Evolutionary conservation across 176 grass and related monocot species (phyloP), one percentile per base, ranked within the genome.

Genomic region (Guadua angustifolia): DNA sequence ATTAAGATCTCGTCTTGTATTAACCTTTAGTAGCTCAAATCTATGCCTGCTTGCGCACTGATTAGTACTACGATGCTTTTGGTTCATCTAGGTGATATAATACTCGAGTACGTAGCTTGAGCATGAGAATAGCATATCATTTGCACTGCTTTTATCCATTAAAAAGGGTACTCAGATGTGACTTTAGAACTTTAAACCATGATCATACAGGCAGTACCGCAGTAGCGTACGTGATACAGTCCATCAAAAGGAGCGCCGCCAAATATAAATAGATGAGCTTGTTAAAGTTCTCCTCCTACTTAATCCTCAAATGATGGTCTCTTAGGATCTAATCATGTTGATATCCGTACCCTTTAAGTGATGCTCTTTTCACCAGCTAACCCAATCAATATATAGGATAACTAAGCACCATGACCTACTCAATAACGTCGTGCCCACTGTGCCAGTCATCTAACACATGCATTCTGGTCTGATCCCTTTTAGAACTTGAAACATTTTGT

Each of bases 231-330:
- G 17, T 43, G 56, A 21, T 49, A 39, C 21, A 70, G 24, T 78
- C 72, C 53, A 66, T 88, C 32, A 84, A 88, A 91, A 83, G 80
- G 1, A 1, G 70, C 5, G 75, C 42, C 77, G 18, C 22, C n/a
- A 47, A 60, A 59, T 8, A 66, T 42, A 9, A 49, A 25, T 60
- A 22, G 9, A 66, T 24, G 17, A 77, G 69, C 38, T 58, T 42
- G 46, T 45, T 78, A 79, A 64, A 63, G 80, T 49, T 51, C 5
- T 16, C 63, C 42, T 75, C 39, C 74, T 69, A 79, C 66, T 79
- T 47, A 60, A 74, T 84, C 72, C 78, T 25, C 71, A 77, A 77
- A 86, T 73, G 88, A 82, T 43, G 44, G 18, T 47, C 24, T 52
- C 38, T 5, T n/a, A 47, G 49, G 71, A 65, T 65, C 14, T 71